Base-by-base conservation (phyloP, 495 filamentous ascomycete species). In the Tuber melanosporum region DNA sequence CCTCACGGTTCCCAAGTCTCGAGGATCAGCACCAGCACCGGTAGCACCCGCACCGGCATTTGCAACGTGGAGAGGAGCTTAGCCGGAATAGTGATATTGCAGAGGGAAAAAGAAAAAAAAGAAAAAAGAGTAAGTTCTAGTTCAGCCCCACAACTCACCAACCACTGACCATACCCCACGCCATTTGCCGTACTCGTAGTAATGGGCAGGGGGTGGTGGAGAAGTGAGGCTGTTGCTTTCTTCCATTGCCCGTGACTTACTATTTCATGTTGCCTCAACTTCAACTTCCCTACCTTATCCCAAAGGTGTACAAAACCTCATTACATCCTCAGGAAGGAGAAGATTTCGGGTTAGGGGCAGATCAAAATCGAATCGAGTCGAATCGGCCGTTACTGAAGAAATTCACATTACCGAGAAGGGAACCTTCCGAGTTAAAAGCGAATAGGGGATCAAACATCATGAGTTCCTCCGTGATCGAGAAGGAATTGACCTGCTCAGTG, bases 401-500 rank as follows among this genome's bases (percentile, higher is more conserved):
- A 66, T 66, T 66, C 17, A 17, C 57, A 1, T 10, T 66, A 36
- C 19, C 26, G 26, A 36, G 7, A 66, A 36, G 57, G 57, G 26
- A 36, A 26, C 5, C 32, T 36, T 19, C 57, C 14, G 26, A 17
- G 26, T 15, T 36, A 19, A 32, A 32, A 14, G 52, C 3, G 52
- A 62, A 36, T 12, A 32, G 26, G 57, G 57, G 75, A 42, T n/a
- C 41, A n/a, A 76, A 47, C 74, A 45, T 52, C 36, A 82, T 82
- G 80, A 75, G 71, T 72, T 75, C 79, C 32, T 74, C 77, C n/a
- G 45, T 75, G 43, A 71, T 97, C 72, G 94, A 97, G 85, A 93
- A 91, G 82, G 94, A 98, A 87, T 85, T 98, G 85, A 93, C 91
- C 1, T 98, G 94, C 85, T 96, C 94, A 79, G 94, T 98, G 88